Evolutionary conservation across 495 filamentous ascomycete genomes (phyloP), one percentile per base, ranked within the genome.

Genomic region (Beverwykella pulmonaria): DNA sequence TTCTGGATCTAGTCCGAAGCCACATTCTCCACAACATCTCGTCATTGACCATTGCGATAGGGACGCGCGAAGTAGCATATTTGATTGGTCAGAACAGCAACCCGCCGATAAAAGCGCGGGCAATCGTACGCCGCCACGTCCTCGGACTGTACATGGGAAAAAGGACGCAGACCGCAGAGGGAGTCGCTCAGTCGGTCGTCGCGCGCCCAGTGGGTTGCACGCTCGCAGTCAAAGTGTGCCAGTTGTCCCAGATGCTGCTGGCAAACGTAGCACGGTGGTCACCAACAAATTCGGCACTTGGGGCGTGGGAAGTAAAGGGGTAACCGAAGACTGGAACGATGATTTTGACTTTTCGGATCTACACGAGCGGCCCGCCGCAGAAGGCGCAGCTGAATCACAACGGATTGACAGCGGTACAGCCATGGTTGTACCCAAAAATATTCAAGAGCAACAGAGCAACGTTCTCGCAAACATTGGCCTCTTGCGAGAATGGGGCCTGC

Each of bases 211-310:
- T 66, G 85, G 88, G 1, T 79, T 91, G 23, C 94, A 98, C 74
- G 81, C 96, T 49, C 87, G 94, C 52, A 97, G 94, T 72, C 92
- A 97, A 72, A 98, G 94, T 75, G 92, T 98, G n/a, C 94, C 94
- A 0, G 84, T 94, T 17, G 87, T 90, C 2, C 86, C 86, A 41
- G 92, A 94, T 19, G 64, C 77, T 63, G 77, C 79, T 68, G 86
- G 87, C 15, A 80, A 83, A 83, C 78, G 74, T 78, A 77, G 74
- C 82, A 81, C 83, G 80, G 76, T 79, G 75, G 57, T 76, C 47
- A 85, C 86, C 20, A 86, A 88, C 23, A 96, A 95, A 69, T 94
- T 93, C 71, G 91, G 92, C 48, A 92, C 92, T 1, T 96, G 92
- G 92, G 90, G 90, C 1, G 75, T 93, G 52, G 89, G 92, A 8